Evolutionary conservation across 768 basidiomycete genomes (phyloP).

Genomic region (Hemileccinum rubropunctum): DNA sequence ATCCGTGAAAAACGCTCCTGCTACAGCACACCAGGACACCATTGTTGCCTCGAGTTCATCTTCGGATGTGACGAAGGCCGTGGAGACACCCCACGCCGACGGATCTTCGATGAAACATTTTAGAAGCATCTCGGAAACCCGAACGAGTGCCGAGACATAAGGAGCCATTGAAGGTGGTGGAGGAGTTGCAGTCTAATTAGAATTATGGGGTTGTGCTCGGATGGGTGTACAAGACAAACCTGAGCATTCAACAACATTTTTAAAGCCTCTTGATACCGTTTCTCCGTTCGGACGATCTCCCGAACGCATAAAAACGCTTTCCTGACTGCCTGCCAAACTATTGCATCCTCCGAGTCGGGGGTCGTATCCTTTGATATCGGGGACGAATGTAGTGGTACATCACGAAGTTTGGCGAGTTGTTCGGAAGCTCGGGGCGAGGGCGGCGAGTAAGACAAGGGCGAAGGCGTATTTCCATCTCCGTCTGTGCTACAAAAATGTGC

Average conservation of each 20-base stretch:
- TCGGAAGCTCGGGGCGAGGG: background rate
- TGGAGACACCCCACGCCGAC: constrained; percentile 61
- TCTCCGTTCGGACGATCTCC: constrained; percentile 49
- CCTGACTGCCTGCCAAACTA: constrained; percentile 36
- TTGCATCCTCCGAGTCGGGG: constrained; percentile 23
- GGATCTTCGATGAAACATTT: constrained; percentile 56
- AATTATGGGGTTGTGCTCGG: background rate
- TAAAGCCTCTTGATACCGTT: constrained; percentile 40
- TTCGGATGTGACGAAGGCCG: constrained; percentile 54
- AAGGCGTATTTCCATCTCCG: background rate
- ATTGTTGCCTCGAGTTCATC: constrained; percentile 54
- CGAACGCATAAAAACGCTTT: constrained; percentile 43
- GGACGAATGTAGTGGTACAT: background rate
- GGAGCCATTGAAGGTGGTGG: constrained; percentile 52
- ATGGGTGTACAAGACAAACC: constrained; percentile 20
- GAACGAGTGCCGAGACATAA: constrained; percentile 50
- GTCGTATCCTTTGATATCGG: constrained; percentile 1
- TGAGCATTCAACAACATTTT: constrained; percentile 36
- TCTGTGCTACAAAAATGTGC: background rate
- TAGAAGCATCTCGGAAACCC: constrained; percentile 50
- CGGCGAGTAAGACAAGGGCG: background rate
- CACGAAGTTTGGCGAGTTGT: background rate
- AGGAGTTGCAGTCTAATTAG: constrained; percentile 34
- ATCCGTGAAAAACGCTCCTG: constrained; percentile 38
- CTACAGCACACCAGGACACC: constrained; percentile 45